Conservation (phyloP, 1,139 yeast species). For the Tardiomyces blankii region DNA sequence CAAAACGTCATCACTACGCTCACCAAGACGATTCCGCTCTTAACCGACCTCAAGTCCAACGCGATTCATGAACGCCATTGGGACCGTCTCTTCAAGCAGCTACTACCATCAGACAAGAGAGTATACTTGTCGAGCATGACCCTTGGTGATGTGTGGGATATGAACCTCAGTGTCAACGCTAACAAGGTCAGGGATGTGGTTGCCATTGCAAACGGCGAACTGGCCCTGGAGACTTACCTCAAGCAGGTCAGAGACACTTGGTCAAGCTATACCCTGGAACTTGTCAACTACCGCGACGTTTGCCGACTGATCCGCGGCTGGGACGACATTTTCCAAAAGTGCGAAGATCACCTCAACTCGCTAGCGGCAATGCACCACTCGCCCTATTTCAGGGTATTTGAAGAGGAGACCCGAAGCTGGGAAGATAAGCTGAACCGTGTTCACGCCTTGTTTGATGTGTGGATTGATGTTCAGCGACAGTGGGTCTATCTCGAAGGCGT, state of each 20-base stretch:
- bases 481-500: conserved; percentile 85
- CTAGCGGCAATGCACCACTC: conserved; percentile 67
- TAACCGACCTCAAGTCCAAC: conserved; percentile 45
- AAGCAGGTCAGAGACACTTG: conserved; percentile 32
- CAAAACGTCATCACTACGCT: conserved; percentile 36
- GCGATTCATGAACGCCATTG: conserved; percentile 62
- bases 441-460: conserved; percentile 45
- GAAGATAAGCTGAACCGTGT: conserved; percentile 46
- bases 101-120: conserved; percentile 16
- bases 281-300: conserved; percentile 43
- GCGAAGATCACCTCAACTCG: conserved; percentile 50
- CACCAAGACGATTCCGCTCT: conserved; percentile 30
- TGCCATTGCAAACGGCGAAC: conserved; percentile 64
- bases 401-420: conserved; percentile 44
- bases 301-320: conserved; percentile 57
- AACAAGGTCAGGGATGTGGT: conserved; percentile 38
- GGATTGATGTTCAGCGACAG: conserved; percentile 83
- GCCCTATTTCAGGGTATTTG: conserved; percentile 49
- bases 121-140: conserved; percentile 23
- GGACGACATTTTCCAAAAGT: conserved; percentile 49
- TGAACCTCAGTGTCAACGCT: conserved; percentile 41
- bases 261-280: conserved; percentile 37
- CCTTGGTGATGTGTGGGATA: conserved; percentile 52
- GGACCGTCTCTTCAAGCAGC: conserved; percentile 36
- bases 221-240: conserved; percentile 49